Conservation (phyloP, 768 basidiomycete species). For the Tylopilus sp. region DNA sequence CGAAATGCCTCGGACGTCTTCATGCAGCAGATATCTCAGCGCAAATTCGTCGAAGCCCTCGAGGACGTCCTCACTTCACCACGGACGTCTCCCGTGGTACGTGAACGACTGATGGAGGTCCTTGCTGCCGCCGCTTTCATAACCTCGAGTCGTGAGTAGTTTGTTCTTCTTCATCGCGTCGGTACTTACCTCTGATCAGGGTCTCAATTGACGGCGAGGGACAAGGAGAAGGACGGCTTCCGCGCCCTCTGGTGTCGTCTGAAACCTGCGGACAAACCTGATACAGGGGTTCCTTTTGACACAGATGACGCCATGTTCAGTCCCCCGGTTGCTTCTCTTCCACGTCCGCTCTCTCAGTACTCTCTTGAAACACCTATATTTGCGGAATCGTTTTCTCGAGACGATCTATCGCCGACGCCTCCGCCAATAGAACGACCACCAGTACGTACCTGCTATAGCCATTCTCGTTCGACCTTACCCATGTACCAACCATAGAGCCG, state of each 20-base stretch:
- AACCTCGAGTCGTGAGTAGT: slow-evolving; percentile 24
- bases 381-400: slow-evolving; percentile 33
- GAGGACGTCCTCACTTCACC: slow-evolving; percentile 66
- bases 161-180: no score
- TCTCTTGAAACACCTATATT: slow-evolving; percentile 37
- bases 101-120: slow-evolving; percentile 76
- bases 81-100: slow-evolving; percentile 73
- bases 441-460: slow-evolving; percentile 10
- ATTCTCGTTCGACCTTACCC: background rate
- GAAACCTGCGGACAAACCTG: slow-evolving; percentile 77
- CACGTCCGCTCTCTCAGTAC: slow-evolving; percentile 29
- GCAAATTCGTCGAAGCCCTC: slow-evolving; percentile 76
- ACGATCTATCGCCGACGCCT: slow-evolving; percentile 24
- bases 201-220: slow-evolving; percentile 20
- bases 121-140: slow-evolving; percentile 76
- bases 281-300: slow-evolving; percentile 79
- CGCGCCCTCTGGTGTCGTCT: slow-evolving; percentile 76
- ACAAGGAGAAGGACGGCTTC: slow-evolving; percentile 50
- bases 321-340: slow-evolving; percentile 45
- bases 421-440: slow-evolving; percentile 24
- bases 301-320: slow-evolving; percentile 78
- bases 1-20: slow-evolving; percentile 75
- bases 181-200: slow-evolving; percentile 13
- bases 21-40: slow-evolving; percentile 62
- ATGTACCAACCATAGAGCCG: slow-evolving; percentile 9